Base-by-base conservation (phyloP, 441 rosid genomes). In the Erysimum cheiri region DNA sequence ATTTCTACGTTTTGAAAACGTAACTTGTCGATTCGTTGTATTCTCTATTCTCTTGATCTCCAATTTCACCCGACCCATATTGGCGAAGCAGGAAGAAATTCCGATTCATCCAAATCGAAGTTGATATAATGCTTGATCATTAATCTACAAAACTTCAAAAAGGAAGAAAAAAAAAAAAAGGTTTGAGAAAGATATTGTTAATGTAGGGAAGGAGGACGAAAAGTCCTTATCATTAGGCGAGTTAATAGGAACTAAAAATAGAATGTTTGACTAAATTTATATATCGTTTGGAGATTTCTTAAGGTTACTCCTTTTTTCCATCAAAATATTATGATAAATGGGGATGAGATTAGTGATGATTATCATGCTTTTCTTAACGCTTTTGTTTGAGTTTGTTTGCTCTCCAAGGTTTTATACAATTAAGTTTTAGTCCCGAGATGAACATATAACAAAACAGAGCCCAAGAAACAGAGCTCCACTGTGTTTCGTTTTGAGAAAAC, bases 1-100 rank as follows among this genome's bases (percentile, higher is more conserved):
- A 80, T 87, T 91, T 62, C 94, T 80, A 46, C 97, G 91, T 74
- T 90, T 90, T 40, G 97, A 90, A 49, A 83, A 88, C 6, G 93
- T 88, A 29, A 88, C 89, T 32, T 88, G 93, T 12, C 91, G 83
- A 46, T 83, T 88, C 3, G 88, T 85, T 22, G n/a, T 78, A 80
- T 85, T 85, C 69, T 88, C 88, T 44, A 86, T 84, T 62, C 84
- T 83, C 73, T 86, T 86, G 26, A 88, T 88, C 73, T 84, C 83
- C 22, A 88, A 53, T 48, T 88, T 88, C 50, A 86, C 91, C 8
- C 91, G 87, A 39, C 93, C 90, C 93, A 88, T 88, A n/a, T 67
- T 37, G 52, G 12, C 15, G 1, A 54, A 17, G 3, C 46, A 39
- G 24, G 8, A 49, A 64, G 61, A 49, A 29, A 8, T 44, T 41